Evolutionary conservation across 352 stramenopile genomes (phyloP), one percentile per base, ranked within the genome.

Genomic region (Aphanomyces invadans): DNA sequence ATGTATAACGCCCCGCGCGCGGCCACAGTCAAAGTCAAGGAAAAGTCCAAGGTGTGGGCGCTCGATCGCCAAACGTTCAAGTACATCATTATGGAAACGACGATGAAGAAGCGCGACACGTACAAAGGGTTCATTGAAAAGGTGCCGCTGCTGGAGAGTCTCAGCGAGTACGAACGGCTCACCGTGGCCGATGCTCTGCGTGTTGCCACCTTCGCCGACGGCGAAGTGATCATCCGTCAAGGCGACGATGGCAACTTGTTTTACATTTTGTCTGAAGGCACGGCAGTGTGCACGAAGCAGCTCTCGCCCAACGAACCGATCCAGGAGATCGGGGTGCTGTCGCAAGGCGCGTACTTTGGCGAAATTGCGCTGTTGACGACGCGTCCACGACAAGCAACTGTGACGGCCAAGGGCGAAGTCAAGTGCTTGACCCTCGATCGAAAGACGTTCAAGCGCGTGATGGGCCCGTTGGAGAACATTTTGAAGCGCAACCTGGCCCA

Each of bases 1-100:
- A 96, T 99, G 89, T 99, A 99, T 80, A 98, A 98, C 66, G 93
- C 88, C 19, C 96, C 96, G 4, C 92, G 96, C 60, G 92, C 95
- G 26, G 97, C 96, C 26, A 98, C 95, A 12, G 96, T 97, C 53
- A 94, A 96, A 70, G 92, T 92, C 4, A 82, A 88, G 28, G 77
- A 90, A 66, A 73, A 85, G 59, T 97, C 89, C 53, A 97, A 97
- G 62, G 80, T 96, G 0, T 98, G 95, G 95, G 87, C 83, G 51
- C 80, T 95, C 29, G 87, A 95, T 71, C 84, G 85, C 45, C 81
- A 91, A 73, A 93, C 84, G 25, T 95, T 95, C 75, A 95, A 95
- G 75, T 92, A 90, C 72, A 94, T 94, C 66, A 92, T 95, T 68
- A 92, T 95, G 85, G 83, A 93, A 70, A 95, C 83, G 60, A 94